Conservation (phyloP, 163 green algal species). For the Scenedesmus sp. region DNA sequence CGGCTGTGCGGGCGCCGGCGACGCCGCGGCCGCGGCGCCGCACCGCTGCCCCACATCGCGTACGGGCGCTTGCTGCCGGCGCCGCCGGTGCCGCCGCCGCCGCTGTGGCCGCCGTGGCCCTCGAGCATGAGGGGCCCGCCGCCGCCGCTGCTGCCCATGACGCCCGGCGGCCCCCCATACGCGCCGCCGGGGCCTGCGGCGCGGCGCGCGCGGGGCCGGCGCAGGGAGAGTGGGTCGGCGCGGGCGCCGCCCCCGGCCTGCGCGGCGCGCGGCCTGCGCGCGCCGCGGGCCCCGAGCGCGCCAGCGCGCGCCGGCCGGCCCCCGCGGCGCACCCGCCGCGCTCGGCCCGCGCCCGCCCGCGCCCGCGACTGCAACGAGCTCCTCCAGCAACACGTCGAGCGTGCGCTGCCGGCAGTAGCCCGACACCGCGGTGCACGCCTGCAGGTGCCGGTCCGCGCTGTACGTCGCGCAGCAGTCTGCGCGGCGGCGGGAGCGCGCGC, state of each 20-base stretch:
- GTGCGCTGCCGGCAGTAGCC: constrained; percentile 73
- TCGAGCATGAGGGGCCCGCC: no score
- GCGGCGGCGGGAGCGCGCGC: neutral
- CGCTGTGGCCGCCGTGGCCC: neutral
- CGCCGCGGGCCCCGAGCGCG: no score
- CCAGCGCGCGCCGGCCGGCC: no score
- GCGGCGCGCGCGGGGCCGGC: no score
- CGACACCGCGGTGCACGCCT: constrained; percentile 49
- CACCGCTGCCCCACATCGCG: no score
- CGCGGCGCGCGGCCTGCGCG: no score
- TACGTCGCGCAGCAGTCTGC: constrained; percentile 69
- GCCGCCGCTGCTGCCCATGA: neutral
- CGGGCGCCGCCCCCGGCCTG: no score
- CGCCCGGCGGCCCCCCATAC: neutral
- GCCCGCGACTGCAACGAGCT: constrained; percentile 51
- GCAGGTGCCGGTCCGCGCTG: constrained; percentile 57
- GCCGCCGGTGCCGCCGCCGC: neutral
- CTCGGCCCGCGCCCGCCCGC: no score
- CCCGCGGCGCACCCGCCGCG: no score
- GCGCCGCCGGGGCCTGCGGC: neutral
- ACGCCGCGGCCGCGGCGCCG: neutral
- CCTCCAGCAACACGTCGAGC: constrained; percentile 52
- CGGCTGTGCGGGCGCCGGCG: no score
- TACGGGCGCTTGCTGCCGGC: neutral
- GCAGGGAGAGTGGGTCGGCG: no score